Evolutionary conservation across 2,329 filamentous ascomycete genomes (phyloP).

Genomic region (Diplodia mutila): DNA sequence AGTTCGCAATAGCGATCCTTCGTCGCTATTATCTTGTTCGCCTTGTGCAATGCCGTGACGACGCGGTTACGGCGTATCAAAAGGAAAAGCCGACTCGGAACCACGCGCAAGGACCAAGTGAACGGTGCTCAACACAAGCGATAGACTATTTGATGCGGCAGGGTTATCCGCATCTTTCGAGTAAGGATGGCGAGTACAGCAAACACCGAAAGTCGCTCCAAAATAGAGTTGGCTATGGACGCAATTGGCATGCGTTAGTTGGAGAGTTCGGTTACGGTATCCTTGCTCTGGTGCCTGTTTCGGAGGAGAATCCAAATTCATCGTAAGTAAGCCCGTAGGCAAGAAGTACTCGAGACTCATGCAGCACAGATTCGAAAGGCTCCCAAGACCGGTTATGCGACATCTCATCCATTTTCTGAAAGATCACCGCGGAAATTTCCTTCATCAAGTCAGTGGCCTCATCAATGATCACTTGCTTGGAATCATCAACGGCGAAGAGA

Average conservation of each 20-base stretch:
- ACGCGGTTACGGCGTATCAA: not conserved
- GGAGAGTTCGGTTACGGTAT: not conserved
- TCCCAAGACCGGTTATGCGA: not conserved
- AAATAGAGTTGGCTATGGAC: not conserved
- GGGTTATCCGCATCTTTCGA: not conserved
- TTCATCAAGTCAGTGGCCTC: not conserved
- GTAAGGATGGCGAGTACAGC: not conserved
- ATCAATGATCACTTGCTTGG: not conserved
- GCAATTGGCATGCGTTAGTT: not conserved
- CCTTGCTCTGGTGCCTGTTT: slow-evolving; percentile 6
- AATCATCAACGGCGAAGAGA: not conserved
- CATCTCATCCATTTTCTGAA: not conserved
- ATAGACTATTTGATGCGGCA: not conserved
- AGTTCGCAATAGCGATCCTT: not conserved
- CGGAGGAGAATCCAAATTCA: not conserved
- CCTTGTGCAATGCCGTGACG: not conserved
- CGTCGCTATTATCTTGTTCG: not conserved
- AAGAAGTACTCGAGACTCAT: not conserved
- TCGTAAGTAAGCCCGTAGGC: not conserved
- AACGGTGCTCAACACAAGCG: not conserved
- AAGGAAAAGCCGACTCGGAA: not conserved
- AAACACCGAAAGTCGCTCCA: not conserved
- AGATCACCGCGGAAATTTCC: slow-evolving; percentile 3
- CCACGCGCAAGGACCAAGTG: not conserved
- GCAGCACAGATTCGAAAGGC: not conserved